Percentiles rank a stretch among this genome's conserved stretches.
These are phyloP conservation scores for Oryza glumipatula DNA, from an alignment of 176 grass and related monocot species.

Conservation along the genomic window DNA sequence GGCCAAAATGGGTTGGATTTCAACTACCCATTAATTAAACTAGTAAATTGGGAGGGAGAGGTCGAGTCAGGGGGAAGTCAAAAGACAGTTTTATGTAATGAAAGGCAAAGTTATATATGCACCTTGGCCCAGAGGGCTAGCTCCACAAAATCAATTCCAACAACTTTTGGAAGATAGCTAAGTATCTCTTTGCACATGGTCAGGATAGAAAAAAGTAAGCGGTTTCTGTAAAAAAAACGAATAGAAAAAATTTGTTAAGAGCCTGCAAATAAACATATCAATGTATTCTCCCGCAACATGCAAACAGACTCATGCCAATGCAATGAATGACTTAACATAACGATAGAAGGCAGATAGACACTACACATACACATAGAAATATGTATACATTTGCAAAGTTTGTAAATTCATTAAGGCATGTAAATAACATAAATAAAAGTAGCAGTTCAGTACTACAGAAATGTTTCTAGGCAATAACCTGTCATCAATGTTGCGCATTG, in stretches of 20 bases:
- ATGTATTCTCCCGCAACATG: slow-evolving; percentile 24
- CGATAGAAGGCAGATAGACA: not conserved
- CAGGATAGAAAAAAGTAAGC: slow-evolving; percentile 92
- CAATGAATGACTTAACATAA: slow-evolving; percentile 3
- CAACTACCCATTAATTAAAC: not conserved
- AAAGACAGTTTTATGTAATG: slow-evolving; percentile 7
- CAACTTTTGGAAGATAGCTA: slow-evolving; percentile 82
- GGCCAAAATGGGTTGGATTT: not conserved
- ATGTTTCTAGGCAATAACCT: slow-evolving; percentile 73
- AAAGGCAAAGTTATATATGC: slow-evolving; percentile 23
- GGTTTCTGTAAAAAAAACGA: slow-evolving; percentile 69
- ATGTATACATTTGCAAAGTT: not conserved
- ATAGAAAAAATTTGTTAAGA: slow-evolving; percentile 35
- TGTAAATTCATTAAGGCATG: slow-evolving; percentile 14
- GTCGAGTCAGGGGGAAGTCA: not conserved
- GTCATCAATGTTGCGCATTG: slow-evolving; percentile 98
- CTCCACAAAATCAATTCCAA: slow-evolving; percentile 97
- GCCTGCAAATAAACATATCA: not conserved
- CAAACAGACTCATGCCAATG: slow-evolving; percentile 27
- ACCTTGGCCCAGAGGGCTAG: slow-evolving; percentile 99
- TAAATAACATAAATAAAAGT: slow-evolving; percentile 33
- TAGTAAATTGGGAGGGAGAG: not conserved
- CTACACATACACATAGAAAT: not conserved
- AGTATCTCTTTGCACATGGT: slow-evolving; percentile 97
- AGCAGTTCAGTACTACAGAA: slow-evolving; percentile 41